Conservation (phyloP, 2,329 filamentous ascomycete genomes). For the Botrytis byssoidea region DNA sequence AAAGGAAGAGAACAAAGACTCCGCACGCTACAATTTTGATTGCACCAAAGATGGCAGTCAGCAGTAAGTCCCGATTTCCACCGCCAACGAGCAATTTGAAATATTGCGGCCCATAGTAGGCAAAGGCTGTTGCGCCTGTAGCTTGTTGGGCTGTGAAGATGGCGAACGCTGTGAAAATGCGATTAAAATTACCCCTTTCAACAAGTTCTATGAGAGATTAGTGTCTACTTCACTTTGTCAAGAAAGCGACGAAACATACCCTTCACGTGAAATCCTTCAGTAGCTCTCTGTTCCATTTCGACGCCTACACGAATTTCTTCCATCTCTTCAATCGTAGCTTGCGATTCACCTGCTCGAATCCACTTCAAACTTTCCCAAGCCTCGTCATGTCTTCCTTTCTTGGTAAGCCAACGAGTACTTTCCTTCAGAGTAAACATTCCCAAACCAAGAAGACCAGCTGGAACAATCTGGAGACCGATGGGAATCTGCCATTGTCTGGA, state of each 20-base stretch:
- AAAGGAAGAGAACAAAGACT: conserved; percentile 52
- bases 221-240: background rate
- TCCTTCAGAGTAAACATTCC: background rate
- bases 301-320: conserved; percentile 34
- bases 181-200: conserved; percentile 30
- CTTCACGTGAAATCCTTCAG: conserved; percentile 41
- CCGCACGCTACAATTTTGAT: conserved; percentile 52
- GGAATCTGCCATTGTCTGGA: background rate
- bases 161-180: conserved; percentile 25
- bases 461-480: background rate
- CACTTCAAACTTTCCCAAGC: background rate
- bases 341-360: background rate
- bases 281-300: conserved; percentile 47
- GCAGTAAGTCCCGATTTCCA: conserved; percentile 46
- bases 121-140: conserved; percentile 50
- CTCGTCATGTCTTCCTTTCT: background rate
- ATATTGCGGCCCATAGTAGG: conserved; percentile 53
- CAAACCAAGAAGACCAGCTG: background rate
- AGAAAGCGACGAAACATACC: background rate
- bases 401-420: background rate
- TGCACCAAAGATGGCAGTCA: conserved; percentile 53
- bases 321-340: background rate
- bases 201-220: conserved; percentile 19
- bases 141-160: conserved; percentile 41
- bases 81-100: conserved; percentile 49